phyloP scores from a whole-genome alignment of 1,284 basidiomycete species.

The Cryptococcus jaspeensis region DNA sequence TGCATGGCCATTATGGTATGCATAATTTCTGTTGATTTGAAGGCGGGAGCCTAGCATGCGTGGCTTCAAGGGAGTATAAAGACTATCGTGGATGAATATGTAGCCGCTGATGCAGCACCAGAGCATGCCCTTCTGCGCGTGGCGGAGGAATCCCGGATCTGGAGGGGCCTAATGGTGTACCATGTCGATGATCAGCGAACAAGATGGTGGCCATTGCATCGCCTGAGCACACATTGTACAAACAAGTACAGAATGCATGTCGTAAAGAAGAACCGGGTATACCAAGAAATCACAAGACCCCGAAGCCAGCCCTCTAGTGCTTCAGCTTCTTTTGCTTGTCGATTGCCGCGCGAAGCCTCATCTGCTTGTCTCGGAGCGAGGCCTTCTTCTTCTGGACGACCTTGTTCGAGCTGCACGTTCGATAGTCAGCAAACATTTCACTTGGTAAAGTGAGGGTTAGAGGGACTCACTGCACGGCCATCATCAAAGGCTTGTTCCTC shows the following conservation, averaged over 20 bases:
- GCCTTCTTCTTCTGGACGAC: conserved; percentile 78
- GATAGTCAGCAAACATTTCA: conserved; percentile 4
- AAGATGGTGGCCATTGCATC: not conserved
- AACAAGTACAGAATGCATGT: not conserved
- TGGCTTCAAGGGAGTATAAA: too few relatives aligned
- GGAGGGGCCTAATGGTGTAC: too few relatives aligned
- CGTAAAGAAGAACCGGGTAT: not conserved
- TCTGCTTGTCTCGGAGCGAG: conserved; percentile 79
- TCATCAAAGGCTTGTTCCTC: conserved; percentile 90
- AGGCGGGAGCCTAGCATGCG: too few relatives aligned
- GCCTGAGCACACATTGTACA: not conserved
- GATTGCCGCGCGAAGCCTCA: conserved; percentile 47
- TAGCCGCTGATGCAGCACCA: too few relatives aligned
- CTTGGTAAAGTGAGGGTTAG: not conserved
- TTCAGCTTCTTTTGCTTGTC: conserved; percentile 52
- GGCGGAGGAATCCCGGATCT: too few relatives aligned
- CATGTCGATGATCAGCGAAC: not conserved
- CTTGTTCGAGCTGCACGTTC: conserved; percentile 41
- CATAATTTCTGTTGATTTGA: too few relatives aligned
- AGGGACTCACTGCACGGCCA: conserved; percentile 67
- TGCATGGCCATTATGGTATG: too few relatives aligned
- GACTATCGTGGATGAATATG: too few relatives aligned
- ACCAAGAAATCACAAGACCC: not conserved
- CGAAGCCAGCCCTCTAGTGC: conserved; percentile 23
- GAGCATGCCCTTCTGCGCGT: too few relatives aligned